These are phyloP conservation scores for Rhodotorula sp. DNA, from an alignment of 1,284 basidiomycete genomes.

Conservation along the genomic window DNA sequence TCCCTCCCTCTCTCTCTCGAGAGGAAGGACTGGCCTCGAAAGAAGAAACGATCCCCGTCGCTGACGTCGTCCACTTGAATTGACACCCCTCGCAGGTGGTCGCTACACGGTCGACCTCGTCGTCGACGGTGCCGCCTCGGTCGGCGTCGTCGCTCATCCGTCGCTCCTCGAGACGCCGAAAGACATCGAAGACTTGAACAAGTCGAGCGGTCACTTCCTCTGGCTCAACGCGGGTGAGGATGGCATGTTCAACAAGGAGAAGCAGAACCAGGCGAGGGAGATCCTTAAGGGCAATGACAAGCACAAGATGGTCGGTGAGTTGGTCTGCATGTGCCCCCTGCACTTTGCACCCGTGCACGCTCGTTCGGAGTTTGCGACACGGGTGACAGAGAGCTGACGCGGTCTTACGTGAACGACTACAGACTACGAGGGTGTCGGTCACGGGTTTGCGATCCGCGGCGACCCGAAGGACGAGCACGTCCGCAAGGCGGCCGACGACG, in stretches of 20 bases:
- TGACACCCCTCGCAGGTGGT: not conserved
- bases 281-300: constrained; percentile 60
- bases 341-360: no score
- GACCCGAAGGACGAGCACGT: constrained; percentile 53
- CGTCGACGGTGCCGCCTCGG: constrained; percentile 52
- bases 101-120: constrained; percentile 4
- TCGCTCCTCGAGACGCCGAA: constrained; percentile 61
- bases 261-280: constrained; percentile 47
- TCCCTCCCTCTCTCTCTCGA: no score
- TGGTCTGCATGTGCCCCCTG: not conserved
- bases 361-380: not conserved
- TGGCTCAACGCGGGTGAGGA: constrained; percentile 49
- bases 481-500: constrained; percentile 53
- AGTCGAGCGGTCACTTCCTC: constrained; percentile 44
- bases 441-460: constrained; percentile 61
- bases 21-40: no score
- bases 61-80: not conserved
- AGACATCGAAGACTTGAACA: constrained; percentile 55
- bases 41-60: no score
- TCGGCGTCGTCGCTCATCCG: constrained; percentile 63
- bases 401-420: not conserved
- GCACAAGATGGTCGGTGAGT: constrained; percentile 58
- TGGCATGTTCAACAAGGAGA: constrained; percentile 28
- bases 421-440: constrained; percentile 54
- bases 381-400: not conserved